Conservation (phyloP, 352 stramenopile genomes). For the Pythium dissimile region DNA sequence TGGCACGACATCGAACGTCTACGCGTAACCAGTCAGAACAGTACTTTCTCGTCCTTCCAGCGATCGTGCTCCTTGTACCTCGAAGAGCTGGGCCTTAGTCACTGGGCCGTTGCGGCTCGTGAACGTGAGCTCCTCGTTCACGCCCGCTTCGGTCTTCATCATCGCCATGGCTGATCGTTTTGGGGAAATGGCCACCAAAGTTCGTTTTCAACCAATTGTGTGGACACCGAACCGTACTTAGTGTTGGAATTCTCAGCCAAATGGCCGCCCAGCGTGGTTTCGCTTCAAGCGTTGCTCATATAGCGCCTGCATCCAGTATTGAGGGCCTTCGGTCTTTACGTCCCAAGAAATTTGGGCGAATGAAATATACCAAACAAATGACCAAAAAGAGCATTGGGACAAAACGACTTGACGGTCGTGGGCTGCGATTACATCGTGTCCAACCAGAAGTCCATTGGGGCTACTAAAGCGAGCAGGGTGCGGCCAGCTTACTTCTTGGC, state of each 20-base stretch:
- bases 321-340: too few species aligned
- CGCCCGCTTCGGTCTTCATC: constrained; percentile 22
- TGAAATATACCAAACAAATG: background rate
- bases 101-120: constrained; percentile 39
- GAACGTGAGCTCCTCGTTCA: constrained; percentile 33
- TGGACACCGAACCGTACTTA: constrained; percentile 1
- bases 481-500: constrained; percentile 63
- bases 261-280: too few species aligned
- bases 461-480: background rate
- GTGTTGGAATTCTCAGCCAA: too few species aligned
- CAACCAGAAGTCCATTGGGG: constrained; percentile 10
- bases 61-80: constrained; percentile 28
- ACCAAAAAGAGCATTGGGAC: constrained; percentile 17
- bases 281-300: too few species aligned
- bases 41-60: background rate
- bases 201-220: background rate
- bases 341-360: background rate
- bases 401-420: constrained; percentile 31
- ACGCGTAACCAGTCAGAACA: background rate
- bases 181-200: background rate
- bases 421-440: constrained; percentile 20
- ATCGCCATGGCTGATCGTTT: constrained; percentile 1
- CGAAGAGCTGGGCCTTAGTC: constrained; percentile 66
- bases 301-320: too few species aligned
- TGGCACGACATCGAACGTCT: constrained; percentile 81